phyloP scores from a whole-genome alignment of 1,139 yeast species.

The Scheffersomyces segobiensis region DNA sequence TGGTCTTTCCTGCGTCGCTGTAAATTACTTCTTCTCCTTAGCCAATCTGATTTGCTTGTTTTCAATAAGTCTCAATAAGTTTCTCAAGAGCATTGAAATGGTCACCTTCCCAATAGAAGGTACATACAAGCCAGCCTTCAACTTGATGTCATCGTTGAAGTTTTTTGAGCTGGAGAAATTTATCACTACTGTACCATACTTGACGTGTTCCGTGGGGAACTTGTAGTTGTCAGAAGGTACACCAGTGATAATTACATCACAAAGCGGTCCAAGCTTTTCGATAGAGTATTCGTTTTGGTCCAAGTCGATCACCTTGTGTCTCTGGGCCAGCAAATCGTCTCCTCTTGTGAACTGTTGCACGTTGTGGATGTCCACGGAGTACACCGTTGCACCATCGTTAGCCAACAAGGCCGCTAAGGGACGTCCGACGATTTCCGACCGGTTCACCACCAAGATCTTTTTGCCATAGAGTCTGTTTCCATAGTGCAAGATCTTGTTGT shows the following conservation, averaged over 20 bases:
- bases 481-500: slow-evolving; percentile 75
- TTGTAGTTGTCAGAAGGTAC: slow-evolving; percentile 84
- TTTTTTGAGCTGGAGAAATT: slow-evolving; percentile 90
- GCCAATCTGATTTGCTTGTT: slow-evolving; percentile 45
- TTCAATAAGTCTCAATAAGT: slow-evolving; percentile 75
- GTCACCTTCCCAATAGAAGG: slow-evolving; percentile 97
- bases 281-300: slow-evolving; percentile 44
- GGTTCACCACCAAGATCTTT: slow-evolving; percentile 83
- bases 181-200: slow-evolving; percentile 86
- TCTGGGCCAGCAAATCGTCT: slow-evolving; percentile 76
- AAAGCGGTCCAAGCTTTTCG: slow-evolving; percentile 65
- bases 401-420: slow-evolving; percentile 95
- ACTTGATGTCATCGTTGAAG: slow-evolving; percentile 76
- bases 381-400: slow-evolving; percentile 95
- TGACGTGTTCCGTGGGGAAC: slow-evolving; percentile 77
- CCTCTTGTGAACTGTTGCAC: slow-evolving; percentile 94
- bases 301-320: slow-evolving; percentile 81
- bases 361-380: slow-evolving; percentile 84
- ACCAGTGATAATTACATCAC: slow-evolving; percentile 94
- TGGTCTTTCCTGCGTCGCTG: not conserved
- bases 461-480: slow-evolving; percentile 94
- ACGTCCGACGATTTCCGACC: slow-evolving; percentile 96
- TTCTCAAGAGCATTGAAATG: slow-evolving; percentile 88
- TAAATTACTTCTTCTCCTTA: slow-evolving; percentile 2
- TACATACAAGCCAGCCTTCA: slow-evolving; percentile 84